Evolutionary conservation across 192 early-diverging fungal genomes (phyloP).

Genomic region (Backusella psychrophila): DNA sequence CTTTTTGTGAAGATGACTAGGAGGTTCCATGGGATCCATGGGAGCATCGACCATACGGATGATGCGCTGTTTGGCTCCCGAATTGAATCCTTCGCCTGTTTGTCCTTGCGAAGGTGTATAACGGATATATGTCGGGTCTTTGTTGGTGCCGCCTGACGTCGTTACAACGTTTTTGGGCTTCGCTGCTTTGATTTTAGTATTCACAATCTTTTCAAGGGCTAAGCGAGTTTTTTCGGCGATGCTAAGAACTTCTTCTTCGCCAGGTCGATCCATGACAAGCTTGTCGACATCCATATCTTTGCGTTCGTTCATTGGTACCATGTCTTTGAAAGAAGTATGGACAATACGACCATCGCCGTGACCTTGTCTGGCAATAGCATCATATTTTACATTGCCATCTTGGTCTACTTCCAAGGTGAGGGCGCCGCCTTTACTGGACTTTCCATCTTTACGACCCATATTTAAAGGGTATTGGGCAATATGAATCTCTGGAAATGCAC

Average conservation of each 20-base stretch:
- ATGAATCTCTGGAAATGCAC: conserved; percentile 94
- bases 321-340: conserved; percentile 81
- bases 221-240: conserved; percentile 85
- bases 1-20: conserved; percentile 90
- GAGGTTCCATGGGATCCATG: conserved; percentile 95
- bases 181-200: conserved; percentile 66
- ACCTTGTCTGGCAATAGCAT: conserved; percentile 83
- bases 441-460: conserved; percentile 76
- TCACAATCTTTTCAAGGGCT: conserved; percentile 88
- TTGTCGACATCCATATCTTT: conserved; percentile 63
- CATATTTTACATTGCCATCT: conserved; percentile 87
- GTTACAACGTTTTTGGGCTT: conserved; percentile 54
- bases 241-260: conserved; percentile 72
- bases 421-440: conserved; percentile 47
- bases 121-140: conserved; percentile 80
- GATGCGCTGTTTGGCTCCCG: conserved; percentile 83
- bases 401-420: conserved; percentile 89
- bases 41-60: conserved; percentile 95
- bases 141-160: conserved; percentile 40
- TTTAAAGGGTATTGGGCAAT: conserved; percentile 92
- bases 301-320: conserved; percentile 71
- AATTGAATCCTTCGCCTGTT: conserved; percentile 63
- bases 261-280: conserved; percentile 72
- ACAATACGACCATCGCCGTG: conserved; percentile 67
- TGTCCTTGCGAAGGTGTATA: conserved; percentile 81